Evolutionary conservation across 1,284 basidiomycete species (phyloP).

Genomic region (Testicularia cyperi): DNA sequence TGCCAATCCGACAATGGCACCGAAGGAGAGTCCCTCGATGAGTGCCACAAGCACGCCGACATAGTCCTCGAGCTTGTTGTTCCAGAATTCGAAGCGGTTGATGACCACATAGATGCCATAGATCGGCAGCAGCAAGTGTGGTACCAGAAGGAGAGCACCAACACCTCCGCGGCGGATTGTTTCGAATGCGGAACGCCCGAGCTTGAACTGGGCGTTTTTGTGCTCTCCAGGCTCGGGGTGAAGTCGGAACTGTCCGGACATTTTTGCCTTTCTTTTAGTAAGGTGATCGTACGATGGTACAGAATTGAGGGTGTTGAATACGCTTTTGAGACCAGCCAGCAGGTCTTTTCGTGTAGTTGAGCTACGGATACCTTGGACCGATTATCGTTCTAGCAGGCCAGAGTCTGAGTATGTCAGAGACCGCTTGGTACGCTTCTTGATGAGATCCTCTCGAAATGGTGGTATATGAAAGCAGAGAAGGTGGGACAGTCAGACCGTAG

Average conservation of each 20-base stretch:
- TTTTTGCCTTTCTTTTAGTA: too few relatives aligned
- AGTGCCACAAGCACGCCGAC: conserved; percentile 13
- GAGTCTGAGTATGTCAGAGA: too few relatives aligned
- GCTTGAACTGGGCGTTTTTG: conserved; percentile 5
- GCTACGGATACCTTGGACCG: too few relatives aligned
- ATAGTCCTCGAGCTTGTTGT: conserved; percentile 10
- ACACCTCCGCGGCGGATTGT: conserved; percentile 13
- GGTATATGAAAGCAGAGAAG: too few relatives aligned
- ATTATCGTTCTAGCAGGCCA: too few relatives aligned
- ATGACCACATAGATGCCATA: conserved; percentile 24
- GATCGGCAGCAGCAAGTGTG: conserved; percentile 21
- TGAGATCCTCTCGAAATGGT: too few relatives aligned
- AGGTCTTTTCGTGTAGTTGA: too few relatives aligned
- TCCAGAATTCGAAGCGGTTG: conserved; percentile 13
- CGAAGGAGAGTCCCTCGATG: conserved; percentile 20
- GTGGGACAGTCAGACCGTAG: too few relatives aligned
- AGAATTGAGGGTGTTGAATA: too few relatives aligned
- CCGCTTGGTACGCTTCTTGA: too few relatives aligned
- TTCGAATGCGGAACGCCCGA: conserved; percentile 13
- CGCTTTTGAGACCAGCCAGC: too few relatives aligned
- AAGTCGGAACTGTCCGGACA: conserved; percentile 25
- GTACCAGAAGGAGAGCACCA: conserved; percentile 10
- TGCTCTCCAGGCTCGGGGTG: conserved; percentile 29
- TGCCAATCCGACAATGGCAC: conserved; percentile 13
- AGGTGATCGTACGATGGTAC: too few relatives aligned